phyloP scores from a whole-genome alignment of 202 grass and related monocot species.

The Panicum virgatum region DNA sequence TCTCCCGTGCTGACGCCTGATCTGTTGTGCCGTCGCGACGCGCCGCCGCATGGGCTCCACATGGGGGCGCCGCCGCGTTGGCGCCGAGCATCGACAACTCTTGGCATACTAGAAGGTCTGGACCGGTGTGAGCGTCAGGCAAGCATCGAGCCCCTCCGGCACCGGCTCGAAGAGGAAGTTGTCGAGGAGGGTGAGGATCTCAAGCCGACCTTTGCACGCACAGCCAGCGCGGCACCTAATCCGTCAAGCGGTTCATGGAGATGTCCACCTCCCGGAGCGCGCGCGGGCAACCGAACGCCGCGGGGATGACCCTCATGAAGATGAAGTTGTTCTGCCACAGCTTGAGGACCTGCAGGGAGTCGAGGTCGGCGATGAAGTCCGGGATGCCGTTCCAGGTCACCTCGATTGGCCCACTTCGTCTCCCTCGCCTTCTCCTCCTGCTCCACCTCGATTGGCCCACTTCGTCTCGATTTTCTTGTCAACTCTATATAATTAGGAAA shows the following conservation, averaged over 20 bases:
- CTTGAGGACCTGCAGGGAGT: slow-evolving; percentile 57
- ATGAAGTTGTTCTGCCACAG: slow-evolving; percentile 97
- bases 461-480: too few species aligned
- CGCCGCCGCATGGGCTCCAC: too few species aligned
- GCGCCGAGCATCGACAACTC: too few species aligned
- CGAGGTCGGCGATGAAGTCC: slow-evolving; percentile 51
- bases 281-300: slow-evolving; percentile 42
- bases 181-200: slow-evolving; percentile 88
- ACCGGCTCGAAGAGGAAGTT: slow-evolving; percentile 79
- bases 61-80: too few species aligned
- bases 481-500: too few species aligned
- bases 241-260: slow-evolving; percentile 80
- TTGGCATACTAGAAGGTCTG: too few species aligned
- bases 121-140: slow-evolving; percentile 65
- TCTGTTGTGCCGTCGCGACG: too few species aligned
- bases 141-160: slow-evolving; percentile 66
- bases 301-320: slow-evolving; percentile 54
- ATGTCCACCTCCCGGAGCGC: slow-evolving; percentile 78
- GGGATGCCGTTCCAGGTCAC: too few species aligned
- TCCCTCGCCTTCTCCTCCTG: too few species aligned
- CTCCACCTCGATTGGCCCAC: too few species aligned
- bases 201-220: slow-evolving; percentile 57
- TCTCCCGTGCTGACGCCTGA: too few species aligned
- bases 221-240: slow-evolving; percentile 56
- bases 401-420: too few species aligned